Conservation (phyloP, 2,329 filamentous ascomycete species). For the Phaeosphaeriaceae sp. region DNA sequence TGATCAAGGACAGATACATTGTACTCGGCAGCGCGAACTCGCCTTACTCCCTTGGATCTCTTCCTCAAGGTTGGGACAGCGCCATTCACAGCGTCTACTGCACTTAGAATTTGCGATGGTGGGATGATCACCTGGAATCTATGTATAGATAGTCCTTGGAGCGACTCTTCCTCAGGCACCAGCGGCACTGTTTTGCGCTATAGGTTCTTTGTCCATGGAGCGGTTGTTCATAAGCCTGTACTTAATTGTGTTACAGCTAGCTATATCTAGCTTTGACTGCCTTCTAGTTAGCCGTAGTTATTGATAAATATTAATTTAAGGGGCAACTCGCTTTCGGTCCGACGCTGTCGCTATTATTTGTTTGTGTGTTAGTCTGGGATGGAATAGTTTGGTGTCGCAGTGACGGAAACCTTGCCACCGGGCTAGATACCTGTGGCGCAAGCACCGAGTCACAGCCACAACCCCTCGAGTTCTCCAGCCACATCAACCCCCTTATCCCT, state of each 20-base stretch:
- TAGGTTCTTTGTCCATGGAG: no score
- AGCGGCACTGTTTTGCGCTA: no score
- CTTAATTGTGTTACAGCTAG: no score
- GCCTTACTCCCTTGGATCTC: neutral
- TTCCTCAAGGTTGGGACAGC: neutral
- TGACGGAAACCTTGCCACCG: neutral
- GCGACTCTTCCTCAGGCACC: no score
- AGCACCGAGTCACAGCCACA: slow-evolving; percentile 10
- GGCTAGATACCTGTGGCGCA: neutral
- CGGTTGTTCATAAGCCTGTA: no score
- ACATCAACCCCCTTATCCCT: slow-evolving; percentile 11
- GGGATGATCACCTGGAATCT: neutral
- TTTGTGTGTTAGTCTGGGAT: no score
- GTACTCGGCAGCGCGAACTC: slow-evolving; percentile 5
- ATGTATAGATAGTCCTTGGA: no score
- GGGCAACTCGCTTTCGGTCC: no score
- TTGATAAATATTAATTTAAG: no score
- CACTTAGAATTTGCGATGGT: neutral
- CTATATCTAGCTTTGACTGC: no score
- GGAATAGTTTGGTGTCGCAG: neutral
- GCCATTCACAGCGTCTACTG: slow-evolving; percentile 4
- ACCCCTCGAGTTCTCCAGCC: slow-evolving; percentile 4
- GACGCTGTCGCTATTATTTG: no score
- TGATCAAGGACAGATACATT: neutral
- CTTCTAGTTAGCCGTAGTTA: no score